Evolutionary conservation across 306 rosid genomes (phyloP), one percentile per base, ranked within the genome.

Genomic region (Citrullus colocynthis): DNA sequence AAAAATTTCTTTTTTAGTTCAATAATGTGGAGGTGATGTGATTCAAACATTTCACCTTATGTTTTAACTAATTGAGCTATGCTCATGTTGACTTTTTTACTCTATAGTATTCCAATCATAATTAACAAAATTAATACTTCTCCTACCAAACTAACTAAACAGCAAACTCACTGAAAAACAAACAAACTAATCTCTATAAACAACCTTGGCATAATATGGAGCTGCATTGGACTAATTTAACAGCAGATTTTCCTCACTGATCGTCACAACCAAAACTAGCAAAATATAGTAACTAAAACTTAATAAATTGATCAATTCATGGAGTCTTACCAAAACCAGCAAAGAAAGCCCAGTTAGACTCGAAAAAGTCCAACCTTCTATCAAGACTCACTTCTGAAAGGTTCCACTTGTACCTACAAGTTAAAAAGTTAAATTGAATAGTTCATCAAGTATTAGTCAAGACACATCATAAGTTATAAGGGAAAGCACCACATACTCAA

Each of bases 321-420:
- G 62, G 44, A 32, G 52, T 24, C 64, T 69, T 86, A 94, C 98
- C 98, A 82, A 95, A 95, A 76, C 98, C 98, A 78, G 93, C 91
- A 81, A 95, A 95, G 85, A 90, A 95, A 20, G 95, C 91, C 97
- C 98, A 90, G 85, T 87, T 83, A 77, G 98, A 92, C 85, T 95
- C 88, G 80, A 94, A 94, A 83, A 86, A 89, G 78, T 87, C 88
- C 81, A 94, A 85, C 91, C 96, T 87, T 78, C 78, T 89, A 81
- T 88, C 95, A 80, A 94, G 90, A 78, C 90, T 66, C 72, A 94
- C 91, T 85, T 87, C 91, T 77, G 93, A 84, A 79, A 92, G 86
- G 84, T 89, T 92, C 98, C 98, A 94, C 80, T 92, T 94, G 86
- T 92, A 94, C 90, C 98, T 91, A 81, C 55, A 75, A 79, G 36